phyloP scores from a whole-genome alignment of 352 stramenopile genomes.

The Globisporangium splendens region DNA sequence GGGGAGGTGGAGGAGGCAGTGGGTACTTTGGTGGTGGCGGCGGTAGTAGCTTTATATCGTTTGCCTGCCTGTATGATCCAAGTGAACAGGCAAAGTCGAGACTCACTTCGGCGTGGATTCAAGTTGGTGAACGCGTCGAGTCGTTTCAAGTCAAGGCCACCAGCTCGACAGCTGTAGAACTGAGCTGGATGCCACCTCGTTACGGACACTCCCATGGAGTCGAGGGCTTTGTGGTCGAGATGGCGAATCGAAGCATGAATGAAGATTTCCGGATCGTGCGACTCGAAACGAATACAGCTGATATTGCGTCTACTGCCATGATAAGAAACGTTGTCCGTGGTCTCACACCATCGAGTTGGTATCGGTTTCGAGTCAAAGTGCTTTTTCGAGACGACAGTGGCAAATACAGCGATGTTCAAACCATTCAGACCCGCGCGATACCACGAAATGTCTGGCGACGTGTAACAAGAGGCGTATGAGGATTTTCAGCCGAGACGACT shows the following conservation, averaged over 20 bases:
- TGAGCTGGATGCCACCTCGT: conserved; percentile 36
- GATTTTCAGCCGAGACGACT: conserved; percentile 28
- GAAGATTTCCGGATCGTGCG: conserved; percentile 53
- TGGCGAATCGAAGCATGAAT: conserved; percentile 50
- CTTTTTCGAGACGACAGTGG: conserved; percentile 38
- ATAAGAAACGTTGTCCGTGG: conserved; percentile 11
- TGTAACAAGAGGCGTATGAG: conserved; percentile 21
- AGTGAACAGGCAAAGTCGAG: conserved; percentile 14
- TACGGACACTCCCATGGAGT: conserved; percentile 41
- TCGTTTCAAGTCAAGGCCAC: conserved; percentile 17
- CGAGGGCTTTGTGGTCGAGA: conserved; percentile 49
- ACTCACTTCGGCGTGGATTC: conserved; percentile 8
- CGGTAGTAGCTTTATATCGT: conserved; percentile 51
- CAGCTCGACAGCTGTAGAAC: conserved; percentile 33
- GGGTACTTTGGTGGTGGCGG: conserved; percentile 76
- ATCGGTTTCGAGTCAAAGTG: conserved; percentile 53
- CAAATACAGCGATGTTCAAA: conserved; percentile 29
- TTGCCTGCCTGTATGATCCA: conserved; percentile 18
- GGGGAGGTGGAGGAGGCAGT: conserved; percentile 69
- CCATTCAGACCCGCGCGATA: conserved; percentile 27
- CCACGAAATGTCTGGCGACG: conserved; percentile 42
- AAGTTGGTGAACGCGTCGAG: conserved; percentile 20
- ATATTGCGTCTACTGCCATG: conserved; percentile 13
- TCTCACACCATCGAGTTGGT: conserved; percentile 29
- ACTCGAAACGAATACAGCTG: conserved; percentile 16